Evolutionary conservation across 768 basidiomycete species (phyloP).

Genomic region (Kwoniella pini): DNA sequence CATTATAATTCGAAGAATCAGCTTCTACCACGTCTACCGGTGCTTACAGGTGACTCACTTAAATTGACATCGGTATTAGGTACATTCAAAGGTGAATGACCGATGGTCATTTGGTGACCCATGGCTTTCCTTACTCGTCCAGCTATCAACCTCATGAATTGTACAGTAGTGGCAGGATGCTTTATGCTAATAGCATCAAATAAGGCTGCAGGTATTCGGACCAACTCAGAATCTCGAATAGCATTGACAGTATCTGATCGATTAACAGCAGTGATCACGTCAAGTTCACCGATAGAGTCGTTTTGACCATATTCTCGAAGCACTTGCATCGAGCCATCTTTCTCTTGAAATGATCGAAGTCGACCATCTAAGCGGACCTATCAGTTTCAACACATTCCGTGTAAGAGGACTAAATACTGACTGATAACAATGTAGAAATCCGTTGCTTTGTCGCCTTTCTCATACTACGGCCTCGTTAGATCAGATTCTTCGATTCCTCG

Average conservation of each 20-base stretch:
- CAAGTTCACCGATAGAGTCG: conserved; percentile 94
- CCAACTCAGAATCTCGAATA: conserved; percentile 95
- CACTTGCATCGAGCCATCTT: conserved; percentile 74
- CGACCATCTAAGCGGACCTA: conserved; percentile 65
- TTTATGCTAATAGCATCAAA: conserved; percentile 80
- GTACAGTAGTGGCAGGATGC: conserved; percentile 55
- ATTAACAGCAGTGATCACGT: conserved; percentile 88
- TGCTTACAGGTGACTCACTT: conserved; percentile 22
- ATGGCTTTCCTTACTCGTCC: conserved; percentile 84
- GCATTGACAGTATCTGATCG: conserved; percentile 92
- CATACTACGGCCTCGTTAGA: conserved; percentile 63
- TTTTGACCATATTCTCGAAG: conserved; percentile 95
- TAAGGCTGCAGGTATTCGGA: conserved; percentile 92
- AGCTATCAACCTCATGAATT: conserved; percentile 65
- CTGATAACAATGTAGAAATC: conserved; percentile 84
- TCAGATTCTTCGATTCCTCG: neutral
- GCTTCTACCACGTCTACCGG: neutral
- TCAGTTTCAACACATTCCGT: neutral
- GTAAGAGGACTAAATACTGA: conserved; percentile 9
- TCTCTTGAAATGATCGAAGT: conserved; percentile 82
- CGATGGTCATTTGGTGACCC: conserved; percentile 44
- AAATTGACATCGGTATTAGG: conserved; percentile 38
- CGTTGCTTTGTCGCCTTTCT: conserved; percentile 84
- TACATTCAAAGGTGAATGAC: conserved; percentile 3
- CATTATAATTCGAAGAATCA: neutral